These are phyloP conservation scores for Drechslera avenae DNA, from an alignment of 2,329 filamentous ascomycete genomes.

Conservation along the genomic window DNA sequence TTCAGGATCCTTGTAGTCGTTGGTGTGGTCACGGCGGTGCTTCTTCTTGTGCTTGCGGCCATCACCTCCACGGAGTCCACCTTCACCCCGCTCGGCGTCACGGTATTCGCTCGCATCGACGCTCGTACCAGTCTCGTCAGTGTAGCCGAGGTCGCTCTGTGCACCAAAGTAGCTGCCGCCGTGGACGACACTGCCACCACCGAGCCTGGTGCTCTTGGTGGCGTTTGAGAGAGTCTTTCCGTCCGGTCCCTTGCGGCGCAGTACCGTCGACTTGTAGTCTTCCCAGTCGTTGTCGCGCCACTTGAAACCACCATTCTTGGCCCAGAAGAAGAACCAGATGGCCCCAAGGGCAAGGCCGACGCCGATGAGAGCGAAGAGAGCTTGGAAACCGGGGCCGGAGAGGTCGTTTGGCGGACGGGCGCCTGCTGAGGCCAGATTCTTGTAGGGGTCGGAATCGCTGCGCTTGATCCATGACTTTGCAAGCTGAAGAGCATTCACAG, in stretches of 20 bases:
- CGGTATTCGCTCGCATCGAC: conserved; percentile 50
- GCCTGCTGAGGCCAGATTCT: conserved; percentile 41
- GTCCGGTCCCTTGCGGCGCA: conserved; percentile 86
- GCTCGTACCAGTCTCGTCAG: conserved; percentile 53
- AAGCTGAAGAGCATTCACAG: conserved; percentile 34
- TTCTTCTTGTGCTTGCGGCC: conserved; percentile 53
- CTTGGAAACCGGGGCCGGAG: conserved; percentile 70
- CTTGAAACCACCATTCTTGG: conserved; percentile 91
- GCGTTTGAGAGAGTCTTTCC: conserved; percentile 83
- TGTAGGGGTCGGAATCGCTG: conserved; percentile 15
- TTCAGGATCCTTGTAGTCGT: conserved; percentile 61
- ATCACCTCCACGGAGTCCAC: conserved; percentile 49
- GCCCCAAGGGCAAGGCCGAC: conserved; percentile 72
- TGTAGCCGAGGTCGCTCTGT: conserved; percentile 49
- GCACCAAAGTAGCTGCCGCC: conserved; percentile 57
- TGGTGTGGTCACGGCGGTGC: conserved; percentile 59
- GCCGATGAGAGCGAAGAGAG: conserved; percentile 83
- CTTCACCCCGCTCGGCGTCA: conserved; percentile 50
- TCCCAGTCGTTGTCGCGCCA: conserved; percentile 92
- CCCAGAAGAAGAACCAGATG: conserved; percentile 98
- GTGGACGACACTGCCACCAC: conserved; percentile 82
- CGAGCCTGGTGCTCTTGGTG: conserved; percentile 79
- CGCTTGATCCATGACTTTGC: conserved; percentile 41
- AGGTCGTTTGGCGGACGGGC: conserved; percentile 45
- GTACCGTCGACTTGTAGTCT: conserved; percentile 94